A percentile compares a stretch with the other conserved stretches of the same genome.
These are phyloP conservation scores for Solanum clarkiae DNA, from an alignment of 257 asterid genomes.

Conservation along the genomic window DNA sequence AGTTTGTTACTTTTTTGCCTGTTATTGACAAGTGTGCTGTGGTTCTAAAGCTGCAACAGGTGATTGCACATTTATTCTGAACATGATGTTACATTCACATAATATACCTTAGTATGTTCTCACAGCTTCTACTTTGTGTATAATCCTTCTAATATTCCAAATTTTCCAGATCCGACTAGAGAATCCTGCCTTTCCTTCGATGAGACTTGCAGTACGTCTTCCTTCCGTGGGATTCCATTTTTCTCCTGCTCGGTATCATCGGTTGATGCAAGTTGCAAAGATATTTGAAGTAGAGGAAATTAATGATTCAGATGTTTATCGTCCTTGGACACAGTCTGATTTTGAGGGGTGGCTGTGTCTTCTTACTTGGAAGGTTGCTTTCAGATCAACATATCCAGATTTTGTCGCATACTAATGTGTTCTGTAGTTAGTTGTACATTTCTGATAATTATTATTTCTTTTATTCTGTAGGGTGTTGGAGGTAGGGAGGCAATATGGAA, in stretches of 20 bases:
- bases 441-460: slow-evolving; percentile 3
- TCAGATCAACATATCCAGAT: neutral
- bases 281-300: slow-evolving; percentile 52
- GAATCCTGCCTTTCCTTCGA: slow-evolving; percentile 64
- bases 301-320: slow-evolving; percentile 28
- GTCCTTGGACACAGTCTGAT: slow-evolving; percentile 93
- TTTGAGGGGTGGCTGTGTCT: slow-evolving; percentile 78
- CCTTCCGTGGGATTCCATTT: slow-evolving; percentile 85
- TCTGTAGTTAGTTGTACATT: neutral
- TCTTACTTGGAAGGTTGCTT: slow-evolving; percentile 68
- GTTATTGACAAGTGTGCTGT: slow-evolving; percentile 90
- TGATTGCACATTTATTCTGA: slow-evolving; percentile 6
- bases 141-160: slow-evolving; percentile 3
- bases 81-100: neutral
- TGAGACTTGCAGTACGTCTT: slow-evolving; percentile 74
- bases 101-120: neutral
- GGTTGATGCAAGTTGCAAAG: slow-evolving; percentile 80
- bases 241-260: slow-evolving; percentile 97
- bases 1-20: slow-evolving; percentile 48
- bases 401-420: neutral
- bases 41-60: slow-evolving; percentile 94
- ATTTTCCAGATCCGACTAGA: slow-evolving; percentile 65
- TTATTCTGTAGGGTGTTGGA: slow-evolving; percentile 68
- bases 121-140: neutral
- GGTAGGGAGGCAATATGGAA: slow-evolving; percentile 99